phyloP scores from a whole-genome alignment of 1,284 basidiomycete species.

The Malassezia brasiliensis region DNA sequence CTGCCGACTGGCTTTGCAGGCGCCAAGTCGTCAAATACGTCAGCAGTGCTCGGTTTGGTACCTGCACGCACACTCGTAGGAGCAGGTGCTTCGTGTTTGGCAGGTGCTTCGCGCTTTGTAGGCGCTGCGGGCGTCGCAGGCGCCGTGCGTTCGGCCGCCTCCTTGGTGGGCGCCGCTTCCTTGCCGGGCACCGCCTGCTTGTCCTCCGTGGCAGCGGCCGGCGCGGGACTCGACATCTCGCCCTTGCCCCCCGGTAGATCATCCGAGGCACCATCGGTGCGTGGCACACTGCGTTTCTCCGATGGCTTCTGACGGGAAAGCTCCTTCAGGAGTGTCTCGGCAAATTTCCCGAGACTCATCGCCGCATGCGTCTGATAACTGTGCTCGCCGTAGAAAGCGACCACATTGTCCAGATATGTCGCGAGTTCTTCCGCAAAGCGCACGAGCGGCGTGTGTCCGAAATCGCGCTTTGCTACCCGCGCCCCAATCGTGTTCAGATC shows the following conservation, averaged over 20 bases:
- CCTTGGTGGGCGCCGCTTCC: no score
- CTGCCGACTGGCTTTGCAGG: no score
- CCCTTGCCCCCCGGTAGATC: no score
- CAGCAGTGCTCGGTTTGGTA: no score
- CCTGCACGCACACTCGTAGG: no score
- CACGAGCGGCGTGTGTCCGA: neutral
- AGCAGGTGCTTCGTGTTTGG: neutral
- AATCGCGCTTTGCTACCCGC: conserved; percentile 3
- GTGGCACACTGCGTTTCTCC: neutral
- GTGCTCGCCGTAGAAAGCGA: neutral
- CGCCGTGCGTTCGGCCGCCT: no score
- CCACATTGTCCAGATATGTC: neutral
- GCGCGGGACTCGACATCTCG: no score
- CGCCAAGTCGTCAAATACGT: no score
- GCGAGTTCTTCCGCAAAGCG: conserved; percentile 9
- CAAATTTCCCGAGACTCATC: conserved; percentile 2
- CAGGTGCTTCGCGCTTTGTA: neutral
- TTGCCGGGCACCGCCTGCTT: no score
- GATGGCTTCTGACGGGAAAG: neutral
- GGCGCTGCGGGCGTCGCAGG: neutral
- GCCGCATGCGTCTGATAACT: neutral
- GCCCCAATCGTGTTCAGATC: neutral
- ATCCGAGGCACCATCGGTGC: no score
- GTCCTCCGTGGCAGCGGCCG: no score
- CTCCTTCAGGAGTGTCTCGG: conserved; percentile 12